phyloP scores from a whole-genome alignment of 1,139 yeast genomes.

The Yamadazyma triangularis region DNA sequence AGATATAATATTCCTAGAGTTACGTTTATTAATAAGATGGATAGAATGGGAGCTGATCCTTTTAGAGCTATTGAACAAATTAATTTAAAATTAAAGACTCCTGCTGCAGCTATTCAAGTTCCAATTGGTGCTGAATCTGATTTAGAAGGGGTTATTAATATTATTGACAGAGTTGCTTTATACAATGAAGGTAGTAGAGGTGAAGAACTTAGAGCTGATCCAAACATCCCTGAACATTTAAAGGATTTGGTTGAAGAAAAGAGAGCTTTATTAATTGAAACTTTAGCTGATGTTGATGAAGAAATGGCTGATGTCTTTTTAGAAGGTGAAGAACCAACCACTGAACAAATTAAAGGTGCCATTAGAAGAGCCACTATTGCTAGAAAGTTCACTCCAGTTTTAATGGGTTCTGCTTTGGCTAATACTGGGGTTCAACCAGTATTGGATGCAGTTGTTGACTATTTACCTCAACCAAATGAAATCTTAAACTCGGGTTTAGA shows the following conservation, averaged over 20 bases:
- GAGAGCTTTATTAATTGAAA: constrained; percentile 80
- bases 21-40: constrained; percentile 97
- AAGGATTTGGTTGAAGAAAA: constrained; percentile 76
- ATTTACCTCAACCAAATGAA: constrained; percentile 92
- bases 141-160: constrained; percentile 84
- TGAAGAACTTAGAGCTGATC: constrained; percentile 56
- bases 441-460: constrained; percentile 93
- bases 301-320: constrained; percentile 90
- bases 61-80: constrained; percentile 92
- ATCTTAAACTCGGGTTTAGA: constrained; percentile 88
- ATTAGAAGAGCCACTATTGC: constrained; percentile 97
- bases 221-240: constrained; percentile 71
- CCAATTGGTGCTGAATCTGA: constrained; percentile 93
- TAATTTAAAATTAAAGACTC: constrained; percentile 77
- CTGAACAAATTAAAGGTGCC: constrained; percentile 77
- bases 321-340: constrained; percentile 85
- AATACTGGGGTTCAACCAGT: constrained; percentile 94
- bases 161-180: constrained; percentile 79
- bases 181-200: constrained; percentile 94
- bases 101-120: constrained; percentile 97
- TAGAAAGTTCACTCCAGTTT: constrained; percentile 93
- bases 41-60: constrained; percentile 96
- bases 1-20: constrained; percentile 96
- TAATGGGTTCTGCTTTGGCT: constrained; percentile 98
- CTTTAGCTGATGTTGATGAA: constrained; percentile 95